Percentiles rank a stretch among this genome's conserved stretches.
Conservation (phyloP, 768 basidiomycete genomes). For the Panus rudis region DNA sequence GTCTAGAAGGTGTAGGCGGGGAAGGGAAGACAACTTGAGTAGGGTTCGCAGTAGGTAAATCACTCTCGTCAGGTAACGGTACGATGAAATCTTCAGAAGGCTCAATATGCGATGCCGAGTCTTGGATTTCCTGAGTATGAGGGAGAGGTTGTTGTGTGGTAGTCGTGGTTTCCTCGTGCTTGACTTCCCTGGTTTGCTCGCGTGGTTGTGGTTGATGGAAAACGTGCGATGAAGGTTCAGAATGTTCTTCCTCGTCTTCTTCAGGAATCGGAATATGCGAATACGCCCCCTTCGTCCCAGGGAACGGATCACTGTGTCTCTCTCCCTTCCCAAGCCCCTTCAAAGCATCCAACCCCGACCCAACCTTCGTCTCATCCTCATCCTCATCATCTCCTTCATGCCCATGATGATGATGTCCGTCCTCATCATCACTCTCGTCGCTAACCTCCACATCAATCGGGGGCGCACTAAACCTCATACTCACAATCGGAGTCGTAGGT, state of each 20-base stretch:
- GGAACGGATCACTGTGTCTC: not conserved
- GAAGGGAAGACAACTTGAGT: conserved; percentile 17
- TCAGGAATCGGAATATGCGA: conserved; percentile 48
- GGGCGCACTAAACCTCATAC: conserved; percentile 35
- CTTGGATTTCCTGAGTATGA: not conserved
- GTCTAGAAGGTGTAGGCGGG: not conserved
- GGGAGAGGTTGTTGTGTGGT: conserved; percentile 1
- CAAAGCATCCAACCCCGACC: too few species aligned
- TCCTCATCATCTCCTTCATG: conserved; percentile 23
- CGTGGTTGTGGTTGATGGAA: not conserved
- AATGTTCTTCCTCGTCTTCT: conserved; percentile 55
- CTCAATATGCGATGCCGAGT: conserved; percentile 12
- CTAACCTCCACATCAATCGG: conserved; percentile 73
- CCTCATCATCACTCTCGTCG: conserved; percentile 75
- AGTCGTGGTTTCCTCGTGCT: not conserved
- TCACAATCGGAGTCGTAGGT: conserved; percentile 24
- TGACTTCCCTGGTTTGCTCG: too few species aligned
- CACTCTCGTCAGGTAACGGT: conserved; percentile 22
- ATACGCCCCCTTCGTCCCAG: too few species aligned
- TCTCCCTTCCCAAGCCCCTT: not conserved
- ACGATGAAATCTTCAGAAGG: conserved; percentile 28
- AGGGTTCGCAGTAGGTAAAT: conserved; percentile 23
- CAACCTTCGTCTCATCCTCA: not conserved
- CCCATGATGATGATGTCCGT: too few species aligned
- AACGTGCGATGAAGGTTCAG: conserved; percentile 13